A percentile compares a stretch with the other conserved stretches of the same genome.
phyloP scores from a whole-genome alignment of 768 basidiomycete genomes.

The Daedaleopsis nitida region DNA sequence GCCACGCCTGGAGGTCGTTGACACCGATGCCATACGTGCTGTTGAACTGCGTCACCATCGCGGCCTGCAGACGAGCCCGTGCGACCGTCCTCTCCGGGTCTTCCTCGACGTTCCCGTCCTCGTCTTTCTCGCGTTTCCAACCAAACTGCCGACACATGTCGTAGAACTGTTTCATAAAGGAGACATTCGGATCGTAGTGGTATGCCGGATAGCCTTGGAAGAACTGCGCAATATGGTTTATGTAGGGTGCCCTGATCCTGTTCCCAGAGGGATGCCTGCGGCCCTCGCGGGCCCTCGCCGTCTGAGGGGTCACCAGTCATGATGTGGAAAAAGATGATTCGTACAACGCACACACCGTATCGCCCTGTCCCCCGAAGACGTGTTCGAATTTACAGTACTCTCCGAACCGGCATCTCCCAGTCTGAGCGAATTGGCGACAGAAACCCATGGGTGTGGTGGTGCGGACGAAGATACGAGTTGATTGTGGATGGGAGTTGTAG shows the following conservation, averaged over 20 bases:
- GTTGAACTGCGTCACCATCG: slow-evolving; percentile 21
- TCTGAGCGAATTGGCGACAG: background rate
- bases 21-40: slow-evolving; percentile 20
- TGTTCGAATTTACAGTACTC: background rate
- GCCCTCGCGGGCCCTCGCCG: too few species aligned
- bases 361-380: background rate
- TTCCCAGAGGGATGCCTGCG: too few species aligned
- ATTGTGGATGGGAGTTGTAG: background rate
- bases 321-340: too few species aligned
- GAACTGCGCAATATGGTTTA: slow-evolving; percentile 12
- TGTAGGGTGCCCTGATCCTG: background rate
- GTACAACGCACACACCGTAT: too few species aligned
- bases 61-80: background rate
- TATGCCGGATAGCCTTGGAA: slow-evolving; percentile 19
- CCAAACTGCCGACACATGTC: slow-evolving; percentile 4
- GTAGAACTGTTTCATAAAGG: slow-evolving; percentile 12
- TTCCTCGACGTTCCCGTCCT: background rate
- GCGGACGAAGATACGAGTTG: background rate
- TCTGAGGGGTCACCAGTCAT: too few species aligned
- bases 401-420: background rate
- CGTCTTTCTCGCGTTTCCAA: background rate
- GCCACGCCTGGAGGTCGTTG: slow-evolving; percentile 14
- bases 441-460: background rate
- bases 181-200: slow-evolving; percentile 1
- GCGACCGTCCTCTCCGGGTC: background rate